Conservation (phyloP, 2,329 filamentous ascomycete genomes). For the Botrytis tulipae region DNA sequence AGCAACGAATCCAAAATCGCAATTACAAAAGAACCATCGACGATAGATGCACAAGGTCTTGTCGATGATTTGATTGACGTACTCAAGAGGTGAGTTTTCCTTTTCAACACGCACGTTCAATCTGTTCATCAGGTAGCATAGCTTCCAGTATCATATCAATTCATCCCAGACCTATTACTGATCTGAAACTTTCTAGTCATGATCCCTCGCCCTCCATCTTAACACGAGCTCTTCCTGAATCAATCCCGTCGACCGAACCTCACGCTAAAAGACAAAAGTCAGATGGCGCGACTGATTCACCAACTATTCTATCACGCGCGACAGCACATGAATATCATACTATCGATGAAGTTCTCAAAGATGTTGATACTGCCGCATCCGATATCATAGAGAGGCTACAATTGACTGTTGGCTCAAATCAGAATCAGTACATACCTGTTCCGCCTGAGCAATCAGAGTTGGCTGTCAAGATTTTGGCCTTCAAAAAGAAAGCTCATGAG, state of each 20-base stretch:
- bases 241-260: slow-evolving; percentile 49
- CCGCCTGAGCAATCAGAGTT: slow-evolving; percentile 30
- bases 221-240: slow-evolving; percentile 50
- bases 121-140: slow-evolving; percentile 10
- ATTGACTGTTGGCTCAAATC: slow-evolving; percentile 36
- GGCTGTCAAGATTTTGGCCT: slow-evolving; percentile 40
- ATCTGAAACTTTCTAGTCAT: slow-evolving; percentile 44
- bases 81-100: slow-evolving; percentile 43
- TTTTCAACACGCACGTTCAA: not conserved
- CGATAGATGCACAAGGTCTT: slow-evolving; percentile 40
- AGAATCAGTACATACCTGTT: slow-evolving; percentile 31
- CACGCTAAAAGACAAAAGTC: slow-evolving; percentile 61
- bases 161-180: slow-evolving; percentile 23
- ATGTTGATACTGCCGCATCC: slow-evolving; percentile 51
- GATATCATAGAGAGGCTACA: slow-evolving; percentile 51
- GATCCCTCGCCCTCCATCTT: slow-evolving; percentile 56
- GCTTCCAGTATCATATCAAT: slow-evolving; percentile 18
- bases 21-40: slow-evolving; percentile 23
- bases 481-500: slow-evolving; percentile 61
- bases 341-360: slow-evolving; percentile 63
- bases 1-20: slow-evolving; percentile 27
- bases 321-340: slow-evolving; percentile 52
- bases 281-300: slow-evolving; percentile 44
- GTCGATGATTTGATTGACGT: slow-evolving; percentile 46
- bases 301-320: slow-evolving; percentile 43